Percentiles rank a stretch among this genome's conserved stretches.
phyloP scores from a whole-genome alignment of 2,329 filamentous ascomycete species.

The Aspergillus nomiae region DNA sequence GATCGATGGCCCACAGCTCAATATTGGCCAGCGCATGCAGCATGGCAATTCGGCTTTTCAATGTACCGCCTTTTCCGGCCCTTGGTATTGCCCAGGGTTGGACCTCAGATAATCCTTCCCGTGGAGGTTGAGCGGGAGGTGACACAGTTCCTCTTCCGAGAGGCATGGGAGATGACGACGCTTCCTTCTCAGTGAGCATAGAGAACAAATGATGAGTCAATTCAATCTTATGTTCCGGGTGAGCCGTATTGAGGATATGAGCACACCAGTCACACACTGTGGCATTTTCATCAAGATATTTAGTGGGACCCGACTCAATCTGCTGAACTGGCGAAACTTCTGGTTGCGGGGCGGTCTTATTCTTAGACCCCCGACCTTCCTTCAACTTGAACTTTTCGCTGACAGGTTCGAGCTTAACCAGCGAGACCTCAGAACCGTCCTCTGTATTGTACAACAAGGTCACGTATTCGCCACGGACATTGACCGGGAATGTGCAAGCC shows the following conservation, averaged over 20 bases:
- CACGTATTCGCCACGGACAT: conserved; percentile 38
- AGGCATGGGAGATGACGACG: conserved; percentile 43
- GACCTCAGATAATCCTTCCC: conserved; percentile 43
- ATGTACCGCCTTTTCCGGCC: conserved; percentile 44
- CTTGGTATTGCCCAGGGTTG: conserved; percentile 45
- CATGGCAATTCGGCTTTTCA: conserved; percentile 50
- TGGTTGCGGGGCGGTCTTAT: conserved; percentile 10
- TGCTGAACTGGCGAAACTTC: conserved; percentile 9
- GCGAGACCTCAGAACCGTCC: conserved; percentile 26
- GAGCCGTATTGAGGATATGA: conserved; percentile 48
- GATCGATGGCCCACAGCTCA: conserved; percentile 52
- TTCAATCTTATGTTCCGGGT: conserved; percentile 52
- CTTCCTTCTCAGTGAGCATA: conserved; percentile 43
- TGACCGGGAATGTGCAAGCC: conserved; percentile 49
- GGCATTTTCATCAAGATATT: conserved; percentile 43
- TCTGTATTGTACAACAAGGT: conserved; percentile 35
- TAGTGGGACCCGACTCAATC: conserved; percentile 14
- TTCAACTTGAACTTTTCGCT: conserved; percentile 52
- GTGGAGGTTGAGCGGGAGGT: conserved; percentile 45
- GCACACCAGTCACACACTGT: conserved; percentile 53
- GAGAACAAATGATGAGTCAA: conserved; percentile 49
- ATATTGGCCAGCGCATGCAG: conserved; percentile 53
- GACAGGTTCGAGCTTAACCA: conserved; percentile 43
- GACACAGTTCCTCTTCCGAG: conserved; percentile 41
- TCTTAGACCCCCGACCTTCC: conserved; percentile 24